Evolutionary conservation across 352 stramenopile species (phyloP), one percentile per base, ranked within the genome.

Genomic region (Saprolegnia parasitica): DNA sequence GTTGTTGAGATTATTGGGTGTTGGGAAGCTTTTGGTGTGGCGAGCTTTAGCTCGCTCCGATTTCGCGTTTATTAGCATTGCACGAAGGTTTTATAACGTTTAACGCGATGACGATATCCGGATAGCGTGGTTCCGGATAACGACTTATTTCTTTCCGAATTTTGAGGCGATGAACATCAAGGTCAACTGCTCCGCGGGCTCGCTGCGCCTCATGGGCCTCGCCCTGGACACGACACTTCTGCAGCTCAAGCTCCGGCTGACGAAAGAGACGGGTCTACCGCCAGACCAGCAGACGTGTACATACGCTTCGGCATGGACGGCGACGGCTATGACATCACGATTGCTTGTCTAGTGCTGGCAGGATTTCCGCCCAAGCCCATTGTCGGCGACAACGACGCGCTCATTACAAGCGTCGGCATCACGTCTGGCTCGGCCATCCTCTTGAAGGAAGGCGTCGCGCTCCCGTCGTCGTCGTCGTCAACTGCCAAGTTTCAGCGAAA

Each of bases 301-400:
- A 79, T 35, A 5, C 29, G 29, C 29, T 5, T 35, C 29, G 29
- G 2, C 29, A 55, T 39, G 21, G 40, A 23, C 32, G 8, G 18
- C 1, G 29, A 35, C 37, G 0, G 45, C 39, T 45, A 65, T 20
- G 50, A 35, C 29, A 35, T 61, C 20, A 46, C n/a, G 18, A 42
- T 65, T n/a, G 18, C 61, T 58, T 72, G 6, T 29, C 49, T 67
- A 93, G 85, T 93, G 45, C 87, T 93, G 81, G 79, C 77, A 3
- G 85, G 85, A 16, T 93, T 84, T 73, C 85, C 85, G 16, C 85
- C 83, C 5, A 91, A 90, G 72, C 67, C 71, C 21, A 78, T 92
- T 24, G 76, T 86, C 21, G 86, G 82, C 32, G 77, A 78, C 15
- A 81, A 79, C 61, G 81, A 90, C 77, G 9, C 65, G 50, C 66